Percentiles rank a stretch among this genome's conserved stretches.
Conservation (phyloP, 768 basidiomycete species). For the Podaxis rugospora region DNA sequence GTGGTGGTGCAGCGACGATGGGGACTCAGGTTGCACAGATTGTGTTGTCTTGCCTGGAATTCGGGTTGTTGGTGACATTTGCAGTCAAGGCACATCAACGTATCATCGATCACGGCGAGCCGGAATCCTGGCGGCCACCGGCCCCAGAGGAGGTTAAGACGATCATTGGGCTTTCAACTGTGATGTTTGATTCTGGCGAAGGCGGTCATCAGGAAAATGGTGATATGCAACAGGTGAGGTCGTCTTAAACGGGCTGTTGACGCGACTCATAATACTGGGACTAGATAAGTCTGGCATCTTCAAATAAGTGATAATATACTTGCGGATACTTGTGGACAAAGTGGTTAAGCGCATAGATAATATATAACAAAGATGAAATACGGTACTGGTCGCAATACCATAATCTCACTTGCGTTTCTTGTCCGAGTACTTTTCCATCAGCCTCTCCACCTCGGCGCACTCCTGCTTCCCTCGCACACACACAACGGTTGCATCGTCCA, state of each 20-base stretch:
- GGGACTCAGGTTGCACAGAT: neutral
- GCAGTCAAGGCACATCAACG: neutral
- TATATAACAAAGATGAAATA: neutral
- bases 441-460: conserved; percentile 56
- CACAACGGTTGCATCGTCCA: conserved; percentile 52
- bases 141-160: neutral
- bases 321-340: neutral
- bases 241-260: neutral
- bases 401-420: conserved; percentile 24
- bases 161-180: neutral
- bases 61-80: neutral
- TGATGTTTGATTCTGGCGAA: neutral
- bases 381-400: neutral
- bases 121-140: conserved; percentile 2
- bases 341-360: neutral
- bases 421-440: conserved; percentile 36
- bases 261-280: neutral
- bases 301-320: neutral
- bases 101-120: neutral
- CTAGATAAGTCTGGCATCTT: neutral
- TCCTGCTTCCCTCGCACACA: conserved; percentile 66
- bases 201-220: neutral
- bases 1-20: neutral
- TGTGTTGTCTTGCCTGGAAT: neutral
- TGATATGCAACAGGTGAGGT: neutral